phyloP scores from a whole-genome alignment of 495 filamentous ascomycete species.

The Cryomyces minteri region DNA sequence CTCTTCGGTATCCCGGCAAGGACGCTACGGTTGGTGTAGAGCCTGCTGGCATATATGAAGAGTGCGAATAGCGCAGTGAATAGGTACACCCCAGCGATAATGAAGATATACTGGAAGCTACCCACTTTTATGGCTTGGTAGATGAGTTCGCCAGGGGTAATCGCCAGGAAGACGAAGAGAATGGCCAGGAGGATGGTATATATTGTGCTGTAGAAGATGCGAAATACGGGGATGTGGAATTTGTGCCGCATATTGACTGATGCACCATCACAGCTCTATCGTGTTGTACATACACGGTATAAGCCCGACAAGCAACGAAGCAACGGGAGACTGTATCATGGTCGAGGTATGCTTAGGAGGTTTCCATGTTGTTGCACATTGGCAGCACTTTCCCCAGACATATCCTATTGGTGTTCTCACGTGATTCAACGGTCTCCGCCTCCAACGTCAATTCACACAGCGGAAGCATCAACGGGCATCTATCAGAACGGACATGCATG shows the following conservation, averaged over 20 bases:
- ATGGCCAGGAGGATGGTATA: constrained; percentile 64
- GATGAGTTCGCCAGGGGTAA: constrained; percentile 72
- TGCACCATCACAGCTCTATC: too few species aligned
- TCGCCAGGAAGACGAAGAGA: constrained; percentile 50
- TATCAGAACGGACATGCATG: too few species aligned
- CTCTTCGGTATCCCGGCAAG: constrained; percentile 68
- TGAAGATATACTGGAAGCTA: constrained; percentile 36
- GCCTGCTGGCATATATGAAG: constrained; percentile 66
- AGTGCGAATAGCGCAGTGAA: constrained; percentile 50
- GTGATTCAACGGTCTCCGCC: too few species aligned
- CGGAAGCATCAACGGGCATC: too few species aligned
- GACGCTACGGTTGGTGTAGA: constrained; percentile 70
- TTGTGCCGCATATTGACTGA: too few species aligned
- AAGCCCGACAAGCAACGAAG: too few species aligned
- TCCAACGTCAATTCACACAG: too few species aligned
- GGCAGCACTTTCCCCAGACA: constrained; percentile 30
- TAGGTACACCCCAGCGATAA: constrained; percentile 62
- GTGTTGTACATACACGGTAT: too few species aligned
- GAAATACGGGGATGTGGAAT: constrained; percentile 42
- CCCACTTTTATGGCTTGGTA: constrained; percentile 44
- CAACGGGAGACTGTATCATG: too few species aligned
- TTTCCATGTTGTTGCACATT: too few species aligned
- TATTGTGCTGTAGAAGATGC: constrained; percentile 62
- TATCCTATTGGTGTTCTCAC: too few species aligned
- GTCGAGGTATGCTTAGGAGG: too few species aligned